Evolutionary conservation across 2,329 filamentous ascomycete species (phyloP), one percentile per base, ranked within the genome.

Genomic region (Fusarium papillatum): DNA sequence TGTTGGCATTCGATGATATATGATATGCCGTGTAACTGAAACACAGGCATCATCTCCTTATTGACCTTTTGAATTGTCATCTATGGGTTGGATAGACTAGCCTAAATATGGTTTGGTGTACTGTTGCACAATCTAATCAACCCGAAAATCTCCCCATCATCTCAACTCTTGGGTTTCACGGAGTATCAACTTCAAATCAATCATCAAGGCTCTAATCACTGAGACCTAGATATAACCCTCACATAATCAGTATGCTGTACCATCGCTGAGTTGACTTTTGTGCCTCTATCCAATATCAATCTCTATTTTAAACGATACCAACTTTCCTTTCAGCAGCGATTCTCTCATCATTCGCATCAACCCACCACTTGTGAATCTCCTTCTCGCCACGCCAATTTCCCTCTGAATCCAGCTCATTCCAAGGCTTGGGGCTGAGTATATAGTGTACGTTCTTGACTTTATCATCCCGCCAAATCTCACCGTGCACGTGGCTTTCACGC

Each of bases 381-480:
- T 69, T 53, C 0, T 13, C 16, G 0, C 72, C 53, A 9, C 2
- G 41, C 72, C 72, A 74, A 1, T n/a, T 26, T 1, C 68, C 72
- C 13, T 75, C 17, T 6, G 13, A 0, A 1, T 7, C 39, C 0
- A 74, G 2, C n/a, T 74, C 72, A 9, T 68, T 36, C 72, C 72
- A 74, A 0, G 72, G 72, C 14, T 74, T 74, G 0, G 72, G 71
- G 1, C 72, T 69, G 2, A 74, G 5, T 10, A 75, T 75, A 3
- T 73, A 75, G 17, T 75, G 72, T 0, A 75, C 50, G 2, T 75
- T 75, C 31, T 75, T 75, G 1, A 75, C 72, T 3, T 29, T 22
- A 2, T 64, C 65, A 7, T 75, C 72, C 1, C 69, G 19, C 72
- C 72, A 75, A 1, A 75, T 66, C 0, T 14, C 11, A 0, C 41